Evolutionary conservation across 495 filamentous ascomycete genomes (phyloP), one percentile per base, ranked within the genome.

Genomic region (Penicillium daleae): DNA sequence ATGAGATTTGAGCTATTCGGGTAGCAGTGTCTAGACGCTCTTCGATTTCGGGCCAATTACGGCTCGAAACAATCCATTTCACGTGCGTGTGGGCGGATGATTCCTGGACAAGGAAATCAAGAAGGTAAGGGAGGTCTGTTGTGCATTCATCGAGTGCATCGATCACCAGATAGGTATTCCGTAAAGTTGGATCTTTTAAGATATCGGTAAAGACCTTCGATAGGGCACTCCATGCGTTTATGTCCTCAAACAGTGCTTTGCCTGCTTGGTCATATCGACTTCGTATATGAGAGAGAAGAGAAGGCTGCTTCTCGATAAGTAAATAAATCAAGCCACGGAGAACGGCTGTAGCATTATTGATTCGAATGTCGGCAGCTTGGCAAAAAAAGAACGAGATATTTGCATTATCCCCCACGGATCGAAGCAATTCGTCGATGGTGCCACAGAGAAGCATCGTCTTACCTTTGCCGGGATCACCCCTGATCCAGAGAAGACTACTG

Each of bases 391-490:
- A n/a, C n/a, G n/a, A n/a, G n/a, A n/a, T n/a, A n/a, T n/a, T n/a
- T 6, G 78, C 72, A 56, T 73, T 77, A 61, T 78, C 78, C 29
- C 7, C 29, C 3, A 31, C 7, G 4, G 12, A 17, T 17, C 13
- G 13, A 4, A 15, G 15, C 13, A 39, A 6, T 17, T 81, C 67
- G 21, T 81, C 61, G 24, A 80, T 75, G 26, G 81, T 76, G 8
- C 76, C 77, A 27, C 67, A 76, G 7, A 83, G 56, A 0, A 83
- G 69, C 60, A 82, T 79, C 4, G n/a, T n/a, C n/a, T n/a, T n/a
- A n/a, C n/a, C n/a, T n/a, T n/a, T n/a, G n/a, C n/a, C n/a, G n/a
- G 9, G 46, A 50, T 50, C 22, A 50, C 46, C 22, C 22, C 27
- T 50, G 22, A 50, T 50, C 46, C 9, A 50, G 46, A 50, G 46